A percentile compares a stretch with the other conserved stretches of the same genome.
Conservation (phyloP, 2,329 filamentous ascomycete genomes). For the Talaromyces atroroseus region DNA sequence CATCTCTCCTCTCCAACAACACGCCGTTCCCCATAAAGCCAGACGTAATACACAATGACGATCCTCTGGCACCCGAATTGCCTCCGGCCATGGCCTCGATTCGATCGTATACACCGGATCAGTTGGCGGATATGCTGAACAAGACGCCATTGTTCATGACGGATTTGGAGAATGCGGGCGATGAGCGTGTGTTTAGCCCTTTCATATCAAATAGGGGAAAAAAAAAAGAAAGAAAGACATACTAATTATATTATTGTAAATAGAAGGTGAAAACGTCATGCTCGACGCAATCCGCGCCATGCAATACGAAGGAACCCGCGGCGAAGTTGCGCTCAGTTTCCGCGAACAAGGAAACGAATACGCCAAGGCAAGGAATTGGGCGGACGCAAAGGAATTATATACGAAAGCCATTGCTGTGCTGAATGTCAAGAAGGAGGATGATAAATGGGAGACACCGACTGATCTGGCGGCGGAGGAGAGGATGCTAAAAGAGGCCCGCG, state of each 20-base stretch:
- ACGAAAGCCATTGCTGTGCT: slow-evolving; percentile 75
- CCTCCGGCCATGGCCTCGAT: slow-evolving; percentile 56
- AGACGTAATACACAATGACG: slow-evolving; percentile 26
- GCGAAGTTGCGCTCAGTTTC: slow-evolving; percentile 78
- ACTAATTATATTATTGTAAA: no score
- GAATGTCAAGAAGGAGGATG: slow-evolving; percentile 51
- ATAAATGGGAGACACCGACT: slow-evolving; percentile 46
- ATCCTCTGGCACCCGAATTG: slow-evolving; percentile 39
- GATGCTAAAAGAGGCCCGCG: slow-evolving; percentile 61
- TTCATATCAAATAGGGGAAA: background rate
- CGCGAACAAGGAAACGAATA: slow-evolving; percentile 89
- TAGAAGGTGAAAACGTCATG: slow-evolving; percentile 67
- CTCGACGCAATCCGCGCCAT: slow-evolving; percentile 84
- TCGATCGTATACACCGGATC: slow-evolving; percentile 52
- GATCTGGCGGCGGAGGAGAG: slow-evolving; percentile 55
- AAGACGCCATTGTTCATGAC: slow-evolving; percentile 92
- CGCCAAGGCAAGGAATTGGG: slow-evolving; percentile 67
- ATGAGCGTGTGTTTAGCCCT: slow-evolving; percentile 39
- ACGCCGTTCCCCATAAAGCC: slow-evolving; percentile 37
- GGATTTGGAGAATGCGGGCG: slow-evolving; percentile 61
- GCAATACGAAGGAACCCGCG: slow-evolving; percentile 84
- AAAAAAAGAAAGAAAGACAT: no score
- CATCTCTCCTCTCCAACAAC: slow-evolving; percentile 18
- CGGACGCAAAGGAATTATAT: slow-evolving; percentile 87
- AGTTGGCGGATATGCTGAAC: slow-evolving; percentile 61